phyloP scores from a whole-genome alignment of 371 early-diverging fungal genomes.

The Mucor piriformis region DNA sequence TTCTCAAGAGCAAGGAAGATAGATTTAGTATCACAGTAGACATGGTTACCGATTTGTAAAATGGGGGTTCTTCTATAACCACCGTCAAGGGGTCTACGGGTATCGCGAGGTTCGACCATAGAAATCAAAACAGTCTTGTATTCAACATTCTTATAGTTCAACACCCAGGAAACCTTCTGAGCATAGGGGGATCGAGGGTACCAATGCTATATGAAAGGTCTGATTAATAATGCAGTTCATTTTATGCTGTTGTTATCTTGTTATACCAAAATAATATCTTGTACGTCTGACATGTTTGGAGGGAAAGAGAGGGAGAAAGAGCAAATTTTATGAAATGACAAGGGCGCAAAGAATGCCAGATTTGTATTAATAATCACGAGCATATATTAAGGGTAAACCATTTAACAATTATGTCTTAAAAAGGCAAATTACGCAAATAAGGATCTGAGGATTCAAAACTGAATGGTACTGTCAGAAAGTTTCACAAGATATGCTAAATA shows the following conservation, averaged over 20 bases:
- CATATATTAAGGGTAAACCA: too few relatives aligned
- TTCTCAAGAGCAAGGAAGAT: slow-evolving; percentile 57
- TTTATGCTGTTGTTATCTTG: not conserved
- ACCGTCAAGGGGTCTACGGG: slow-evolving; percentile 52
- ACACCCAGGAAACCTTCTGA: slow-evolving; percentile 37
- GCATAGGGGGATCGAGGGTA: slow-evolving; percentile 35
- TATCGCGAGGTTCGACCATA: slow-evolving; percentile 37
- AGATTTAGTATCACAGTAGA: slow-evolving; percentile 54
- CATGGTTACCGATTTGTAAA: slow-evolving; percentile 63
- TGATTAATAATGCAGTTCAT: not conserved
- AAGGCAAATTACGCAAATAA: too few relatives aligned
- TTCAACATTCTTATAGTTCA: slow-evolving; percentile 42
- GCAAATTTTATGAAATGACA: too few relatives aligned
- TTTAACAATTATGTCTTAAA: too few relatives aligned
- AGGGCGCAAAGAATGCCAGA: too few relatives aligned
- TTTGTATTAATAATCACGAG: too few relatives aligned
- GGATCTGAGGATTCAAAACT: too few relatives aligned
- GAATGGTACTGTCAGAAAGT: too few relatives aligned
- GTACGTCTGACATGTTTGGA: not conserved
- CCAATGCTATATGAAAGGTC: slow-evolving; percentile 33
- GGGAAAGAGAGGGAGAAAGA: too few relatives aligned
- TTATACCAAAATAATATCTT: not conserved
- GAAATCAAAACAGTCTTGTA: slow-evolving; percentile 39
- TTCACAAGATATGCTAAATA: too few relatives aligned
- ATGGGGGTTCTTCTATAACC: slow-evolving; percentile 67